Conservation (phyloP, 345 rosid genomes). For the Eucalyptus cladocalyx region DNA sequence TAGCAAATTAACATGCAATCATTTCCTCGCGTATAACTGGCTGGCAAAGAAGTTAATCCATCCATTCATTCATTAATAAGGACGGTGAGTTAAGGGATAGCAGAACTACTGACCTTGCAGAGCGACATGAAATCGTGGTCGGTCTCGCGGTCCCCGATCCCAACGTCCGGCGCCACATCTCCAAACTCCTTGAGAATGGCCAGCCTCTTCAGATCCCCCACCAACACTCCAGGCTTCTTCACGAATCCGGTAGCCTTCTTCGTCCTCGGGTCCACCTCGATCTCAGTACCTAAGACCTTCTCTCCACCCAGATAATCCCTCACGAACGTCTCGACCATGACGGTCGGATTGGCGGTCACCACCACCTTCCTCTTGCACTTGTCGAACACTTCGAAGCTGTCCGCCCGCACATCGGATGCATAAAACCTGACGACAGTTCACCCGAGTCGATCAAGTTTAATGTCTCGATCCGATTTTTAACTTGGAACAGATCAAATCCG, state of each 20-base stretch:
- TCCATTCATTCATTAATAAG: not conserved
- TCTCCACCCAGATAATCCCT: conserved; percentile 87
- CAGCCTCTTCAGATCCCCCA: conserved; percentile 53
- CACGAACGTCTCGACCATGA: conserved; percentile 93
- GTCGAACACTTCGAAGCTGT: conserved; percentile 73
- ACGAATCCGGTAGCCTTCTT: conserved; percentile 86
- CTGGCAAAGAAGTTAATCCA: not conserved
- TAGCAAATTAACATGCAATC: not conserved
- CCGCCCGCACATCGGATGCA: conserved; percentile 80
- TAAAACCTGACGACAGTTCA: conserved; percentile 42
- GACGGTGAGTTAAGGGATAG: not conserved
- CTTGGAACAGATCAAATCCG: not conserved
- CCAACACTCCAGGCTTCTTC: conserved; percentile 75
- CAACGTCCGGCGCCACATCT: conserved; percentile 55
- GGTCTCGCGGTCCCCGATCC: conserved; percentile 72
- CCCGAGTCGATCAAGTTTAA: not conserved
- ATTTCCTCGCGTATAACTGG: not conserved
- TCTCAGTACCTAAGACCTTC: conserved; percentile 89
- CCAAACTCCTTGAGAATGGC: conserved; percentile 74
- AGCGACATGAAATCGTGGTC: conserved; percentile 90
- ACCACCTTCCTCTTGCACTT: conserved; percentile 82
- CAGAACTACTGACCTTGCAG: conserved; percentile 55
- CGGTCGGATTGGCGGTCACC: conserved; percentile 84
- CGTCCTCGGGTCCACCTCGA: conserved; percentile 70
- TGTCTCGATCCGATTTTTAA: not conserved